Base-by-base conservation (phyloP, 2,329 filamentous ascomycete genomes). In the Monilinia polystroma region DNA sequence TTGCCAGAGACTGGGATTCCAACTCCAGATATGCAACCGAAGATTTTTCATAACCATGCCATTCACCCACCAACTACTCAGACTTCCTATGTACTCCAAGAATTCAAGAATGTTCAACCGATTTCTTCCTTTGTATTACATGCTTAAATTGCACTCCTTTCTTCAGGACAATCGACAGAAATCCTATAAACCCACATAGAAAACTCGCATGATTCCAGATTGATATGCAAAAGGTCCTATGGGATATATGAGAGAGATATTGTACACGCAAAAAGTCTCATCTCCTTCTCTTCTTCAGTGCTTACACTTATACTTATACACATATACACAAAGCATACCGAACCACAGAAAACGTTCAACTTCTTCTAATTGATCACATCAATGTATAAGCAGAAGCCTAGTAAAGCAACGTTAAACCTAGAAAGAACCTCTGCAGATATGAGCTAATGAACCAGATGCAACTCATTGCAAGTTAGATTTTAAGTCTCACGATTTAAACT, bases 41-140 rank as follows among this genome's bases (percentile, higher is more conserved):
- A n/a, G 1, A 18, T 35, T 3, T 12, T 4, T 1, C 5, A 1
- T 12, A 11, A 12, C 2, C 20, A n/a, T 6, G 32, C 38, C 7
- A 58, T 58, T 58, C 41, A 45, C 41, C 7, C n/a, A 6, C 1
- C 16, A 16, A 2, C 4, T 7, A 18, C n/a, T 5, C 32, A 29
- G 7, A 29, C 2, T 1, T 3, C 23, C 11, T 20, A 16, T 2
- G 7, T 1, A 43, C 43, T 11, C 55, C 29, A 29, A 29, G 32
- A 35, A 35, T 6, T 8, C 32, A 35, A 35, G 32, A 35, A 35
- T 8, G 32, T 8, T 8, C 32, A 5, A 35, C 32, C 32, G 32
- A 57, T 3, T 2, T 14, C 54, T 11, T 12, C n/a, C 23, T 23
- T 3, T 23, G 4, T 12, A 26, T 6, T 52, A 29, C 14, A 20